Base-by-base conservation (phyloP, 139 green algal genomes). In the Auxenochlorella pyrenoidosa region DNA sequence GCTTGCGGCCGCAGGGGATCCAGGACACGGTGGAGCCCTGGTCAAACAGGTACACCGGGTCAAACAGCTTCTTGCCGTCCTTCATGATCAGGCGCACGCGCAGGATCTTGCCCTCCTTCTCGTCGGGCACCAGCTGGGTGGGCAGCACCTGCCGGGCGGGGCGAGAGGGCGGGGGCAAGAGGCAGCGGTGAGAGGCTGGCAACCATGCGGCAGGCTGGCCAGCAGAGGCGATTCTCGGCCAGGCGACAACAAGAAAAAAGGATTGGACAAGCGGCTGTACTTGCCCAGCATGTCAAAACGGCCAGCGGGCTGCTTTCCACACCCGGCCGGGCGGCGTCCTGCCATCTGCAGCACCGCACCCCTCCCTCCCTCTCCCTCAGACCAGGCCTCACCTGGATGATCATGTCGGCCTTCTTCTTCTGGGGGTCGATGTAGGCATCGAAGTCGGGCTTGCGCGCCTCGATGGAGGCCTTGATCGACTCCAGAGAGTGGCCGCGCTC, bases 1-100 rank as follows among this genome's bases (percentile, higher is more conserved):
- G 95, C 96, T 99, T 99, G 94, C 98, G 96, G 88, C 98, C 98
- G 94, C 98, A 99, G 63, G 98, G 98, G 89, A 99, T 99, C 98
- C 98, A 99, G 76, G 92, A 97, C 91, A 99, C 98, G 92, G 97
- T 99, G 88, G 95, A 98, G 88, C 98, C 98, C 94, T 99, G 97
- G 86, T 99, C 98, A 84, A 99, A 99, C 41, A 99, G 95, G 96
- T 98, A 99, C 38, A 93, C 87, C 68, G 97, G 96, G 91, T 96
- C 93, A 87, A 98, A 99, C 81, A 93, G 88, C 86, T 97, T 91
- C 47, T 95, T 93, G 88, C 94, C 95, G 95, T 99, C 97, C 95
- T 99, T 99, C 97, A 98, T 95, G 96, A 99, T 99, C 88, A 99
- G 94, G 90, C 97, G 96, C 90, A 99, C 98, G 70, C 98, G 95